Base-by-base conservation (phyloP, 1,139 yeast genomes). In the Pichia sp. region DNA sequence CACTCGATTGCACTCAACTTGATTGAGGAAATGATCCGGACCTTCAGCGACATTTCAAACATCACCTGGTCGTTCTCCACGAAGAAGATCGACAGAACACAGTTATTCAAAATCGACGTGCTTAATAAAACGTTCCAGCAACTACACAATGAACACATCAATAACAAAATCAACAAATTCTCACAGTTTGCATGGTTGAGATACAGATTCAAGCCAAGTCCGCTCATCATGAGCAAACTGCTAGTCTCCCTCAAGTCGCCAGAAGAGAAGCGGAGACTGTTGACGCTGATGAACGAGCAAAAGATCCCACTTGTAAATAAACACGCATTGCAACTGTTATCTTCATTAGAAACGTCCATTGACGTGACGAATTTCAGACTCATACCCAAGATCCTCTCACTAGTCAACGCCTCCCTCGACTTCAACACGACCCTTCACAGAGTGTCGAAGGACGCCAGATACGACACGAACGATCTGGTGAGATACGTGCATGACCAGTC, bases 291-390 rank as follows among this genome's bases (percentile, higher is more conserved):
- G 53, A 34, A 19, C 2, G 22, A 40, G 17, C 49, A 51, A 19
- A 40, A 49, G 20, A 47, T 52, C 41, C 57, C 57, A 34, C 46
- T 51, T 40, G 40, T 33, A 33, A 47, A 52, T 38, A 45, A 42
- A 30, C 40, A 33, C 30, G 48, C 51, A 9, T 8, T 50, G 3
- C 6, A 46, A 8, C 14, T 49, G n/a, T 33, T 46, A 3, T 24
- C 12, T 10, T 2, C 10, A 24, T 24, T 24, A 24, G 10, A 24
- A 8, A 10, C 7, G 7, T 24, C 10, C 7, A 24, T 8, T 24
- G 17, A 33, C 10, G 15, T 12, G 31, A 11, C 11, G 1, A 22
- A 37, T 15, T 41, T 44, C 20, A 20, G 19, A 19, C 12, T 22
- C 6, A 11, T 46, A 4, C 27, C 47, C 21, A 24, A 41, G 4